phyloP scores from a whole-genome alignment of 228 moss, liverwort and hornwort genomes.

The Sphagnum magellanicum region DNA sequence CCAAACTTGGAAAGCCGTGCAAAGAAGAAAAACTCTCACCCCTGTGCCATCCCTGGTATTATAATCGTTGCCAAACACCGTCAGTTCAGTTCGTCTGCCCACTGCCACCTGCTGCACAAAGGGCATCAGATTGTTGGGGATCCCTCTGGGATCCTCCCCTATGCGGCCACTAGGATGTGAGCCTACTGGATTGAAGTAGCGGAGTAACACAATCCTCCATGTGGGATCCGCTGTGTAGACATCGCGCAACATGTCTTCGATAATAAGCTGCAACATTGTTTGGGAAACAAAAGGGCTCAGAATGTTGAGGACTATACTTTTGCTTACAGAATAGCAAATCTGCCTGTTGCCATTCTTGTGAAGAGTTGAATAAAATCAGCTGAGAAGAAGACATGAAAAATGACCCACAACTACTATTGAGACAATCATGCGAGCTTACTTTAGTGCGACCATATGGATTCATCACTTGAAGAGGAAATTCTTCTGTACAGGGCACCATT shows the following conservation, averaged over 20 bases:
- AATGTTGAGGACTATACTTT: too few species aligned
- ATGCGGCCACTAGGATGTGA: constrained; percentile 82
- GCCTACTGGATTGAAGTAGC: constrained; percentile 95
- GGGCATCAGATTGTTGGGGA: constrained; percentile 97
- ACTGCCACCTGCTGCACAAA: constrained; percentile 95
- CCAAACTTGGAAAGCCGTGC: neutral
- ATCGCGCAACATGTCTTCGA: constrained; percentile 81
- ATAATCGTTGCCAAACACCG: constrained; percentile 47
- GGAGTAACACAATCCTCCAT: constrained; percentile 77
- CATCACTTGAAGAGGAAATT: constrained; percentile 66
- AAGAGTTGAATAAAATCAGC: too few species aligned
- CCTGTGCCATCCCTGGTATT: constrained; percentile 47
- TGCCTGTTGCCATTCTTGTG: too few species aligned
- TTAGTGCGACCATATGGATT: constrained; percentile 96
- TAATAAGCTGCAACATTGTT: constrained; percentile 55
- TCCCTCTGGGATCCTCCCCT: constrained; percentile 81
- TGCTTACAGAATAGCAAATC: too few species aligned
- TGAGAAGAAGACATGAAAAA: too few species aligned
- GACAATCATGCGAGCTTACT: constrained; percentile 28
- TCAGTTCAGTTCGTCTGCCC: constrained; percentile 52
- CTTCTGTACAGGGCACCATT: constrained; percentile 87
- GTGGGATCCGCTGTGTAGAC: constrained; percentile 57
- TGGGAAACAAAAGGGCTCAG: too few species aligned
- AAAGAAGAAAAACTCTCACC: constrained; percentile 17
- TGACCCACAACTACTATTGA: too few species aligned